These are phyloP conservation scores for Hirschioporus abietinus DNA, from an alignment of 768 basidiomycete species.

Conservation along the genomic window DNA sequence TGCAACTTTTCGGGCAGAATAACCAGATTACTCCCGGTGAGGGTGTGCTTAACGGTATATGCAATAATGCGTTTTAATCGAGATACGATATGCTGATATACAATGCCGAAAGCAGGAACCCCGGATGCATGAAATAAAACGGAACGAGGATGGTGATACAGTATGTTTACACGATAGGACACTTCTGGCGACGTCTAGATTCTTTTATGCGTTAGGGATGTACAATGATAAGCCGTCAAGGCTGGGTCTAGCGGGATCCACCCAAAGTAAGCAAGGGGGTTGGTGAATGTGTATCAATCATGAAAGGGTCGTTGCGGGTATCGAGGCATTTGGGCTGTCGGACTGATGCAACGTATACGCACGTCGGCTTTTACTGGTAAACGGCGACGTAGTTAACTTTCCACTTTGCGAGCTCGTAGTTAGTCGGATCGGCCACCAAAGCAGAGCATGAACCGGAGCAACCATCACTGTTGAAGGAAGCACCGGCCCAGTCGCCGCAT, in stretches of 20 bases:
- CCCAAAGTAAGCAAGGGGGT: neutral
- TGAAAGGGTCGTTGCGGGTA: neutral
- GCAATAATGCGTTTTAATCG: neutral
- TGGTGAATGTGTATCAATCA: neutral
- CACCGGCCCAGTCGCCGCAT: conserved; percentile 40
- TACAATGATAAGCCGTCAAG: neutral
- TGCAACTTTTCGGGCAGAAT: neutral
- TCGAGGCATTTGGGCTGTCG: neutral
- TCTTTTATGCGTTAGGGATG: neutral
- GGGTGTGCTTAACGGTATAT: neutral
- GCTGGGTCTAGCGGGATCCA: neutral
- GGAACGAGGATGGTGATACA: neutral
- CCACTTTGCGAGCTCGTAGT: conserved; percentile 42
- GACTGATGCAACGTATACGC: neutral
- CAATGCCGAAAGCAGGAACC: neutral
- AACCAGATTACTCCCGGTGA: neutral
- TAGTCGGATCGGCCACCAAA: conserved; percentile 21
- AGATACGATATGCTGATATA: neutral
- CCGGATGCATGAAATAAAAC: neutral
- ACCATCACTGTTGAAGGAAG: conserved; percentile 22
- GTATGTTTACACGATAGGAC: neutral
- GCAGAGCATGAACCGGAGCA: conserved; percentile 31
- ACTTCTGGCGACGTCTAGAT: neutral
- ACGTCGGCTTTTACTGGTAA: conserved; percentile 29
- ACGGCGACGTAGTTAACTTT: conserved; percentile 51